Evolutionary conservation across 768 basidiomycete species (phyloP).

Genomic region (Zangia roseola): DNA sequence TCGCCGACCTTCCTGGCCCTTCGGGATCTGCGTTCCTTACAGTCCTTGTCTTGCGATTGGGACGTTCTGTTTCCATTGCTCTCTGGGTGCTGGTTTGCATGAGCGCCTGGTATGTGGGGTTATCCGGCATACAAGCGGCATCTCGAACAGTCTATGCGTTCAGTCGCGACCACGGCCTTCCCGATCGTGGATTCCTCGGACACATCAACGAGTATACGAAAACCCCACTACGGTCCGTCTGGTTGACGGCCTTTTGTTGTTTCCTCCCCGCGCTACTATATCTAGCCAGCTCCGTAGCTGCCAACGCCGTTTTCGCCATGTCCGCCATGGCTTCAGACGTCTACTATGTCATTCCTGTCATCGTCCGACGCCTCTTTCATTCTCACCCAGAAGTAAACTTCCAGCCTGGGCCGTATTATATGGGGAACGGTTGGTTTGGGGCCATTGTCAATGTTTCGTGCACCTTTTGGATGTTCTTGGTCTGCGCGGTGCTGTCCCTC

Average conservation of each 20-base stretch:
- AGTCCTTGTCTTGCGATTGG: constrained; percentile 55
- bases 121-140: constrained; percentile 50
- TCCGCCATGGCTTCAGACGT: constrained; percentile 51
- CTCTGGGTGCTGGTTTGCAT: constrained; percentile 60
- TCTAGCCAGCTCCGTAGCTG: constrained; percentile 50
- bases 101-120: constrained; percentile 61
- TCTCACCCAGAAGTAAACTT: constrained; percentile 59
- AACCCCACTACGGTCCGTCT: constrained; percentile 57
- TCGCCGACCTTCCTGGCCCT: constrained; percentile 51
- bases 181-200: constrained; percentile 59
- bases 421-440: constrained; percentile 50
- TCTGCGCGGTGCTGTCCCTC: constrained; percentile 47
- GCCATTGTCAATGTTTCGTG: constrained; percentile 45
- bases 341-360: constrained; percentile 58
- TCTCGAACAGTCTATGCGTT: constrained; percentile 61
- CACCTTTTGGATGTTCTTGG: constrained; percentile 45
- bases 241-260: constrained; percentile 44
- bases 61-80: constrained; percentile 48
- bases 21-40: constrained; percentile 56
- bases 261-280: constrained; percentile 48
- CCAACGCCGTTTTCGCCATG: constrained; percentile 58
- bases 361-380: constrained; percentile 48
- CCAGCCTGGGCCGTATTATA: constrained; percentile 59
- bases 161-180: constrained; percentile 51
- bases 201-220: constrained; percentile 43